phyloP scores from a whole-genome alignment of 805 yeast genomes.

The Monosporozyma siamensis region DNA sequence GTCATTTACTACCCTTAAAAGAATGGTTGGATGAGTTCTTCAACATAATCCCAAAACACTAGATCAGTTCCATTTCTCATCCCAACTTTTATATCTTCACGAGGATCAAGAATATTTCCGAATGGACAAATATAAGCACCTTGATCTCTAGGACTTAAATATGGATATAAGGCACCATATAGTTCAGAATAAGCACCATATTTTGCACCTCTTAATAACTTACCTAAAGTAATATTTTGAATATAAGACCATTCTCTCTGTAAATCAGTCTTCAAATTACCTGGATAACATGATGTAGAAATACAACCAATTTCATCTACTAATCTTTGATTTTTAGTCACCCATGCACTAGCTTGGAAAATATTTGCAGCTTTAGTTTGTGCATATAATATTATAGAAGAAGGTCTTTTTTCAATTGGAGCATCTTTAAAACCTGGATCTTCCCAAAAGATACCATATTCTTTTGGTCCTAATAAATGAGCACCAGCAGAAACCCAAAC shows the following conservation, averaged over 20 bases:
- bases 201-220: slow-evolving; percentile 8
- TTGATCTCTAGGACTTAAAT: slow-evolving; percentile 20
- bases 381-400: slow-evolving; percentile 23
- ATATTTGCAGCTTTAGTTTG: slow-evolving; percentile 34
- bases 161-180: slow-evolving; percentile 32
- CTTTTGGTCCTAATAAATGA: slow-evolving; percentile 22
- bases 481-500: slow-evolving; percentile 35
- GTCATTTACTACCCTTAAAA: no score
- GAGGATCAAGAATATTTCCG: slow-evolving; percentile 27
- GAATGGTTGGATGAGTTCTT: slow-evolving; percentile 8
- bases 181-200: slow-evolving; percentile 34
- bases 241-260: slow-evolving; percentile 20
- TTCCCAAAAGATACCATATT: slow-evolving; percentile 29
- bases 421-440: slow-evolving; percentile 21
- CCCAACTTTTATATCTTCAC: slow-evolving; percentile 23
- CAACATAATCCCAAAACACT: slow-evolving; percentile 23
- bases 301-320: slow-evolving; percentile 26
- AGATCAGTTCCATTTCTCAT: slow-evolving; percentile 22
- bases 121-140: slow-evolving; percentile 33
- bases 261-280: slow-evolving; percentile 28
- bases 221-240: slow-evolving; percentile 7
- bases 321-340: slow-evolving; percentile 17
- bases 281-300: slow-evolving; percentile 32
- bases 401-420: slow-evolving; percentile 15
- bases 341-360: slow-evolving; percentile 31